phyloP scores from a whole-genome alignment of 192 early-diverging fungal species.

The Rhizoclosmatium sp. region DNA sequence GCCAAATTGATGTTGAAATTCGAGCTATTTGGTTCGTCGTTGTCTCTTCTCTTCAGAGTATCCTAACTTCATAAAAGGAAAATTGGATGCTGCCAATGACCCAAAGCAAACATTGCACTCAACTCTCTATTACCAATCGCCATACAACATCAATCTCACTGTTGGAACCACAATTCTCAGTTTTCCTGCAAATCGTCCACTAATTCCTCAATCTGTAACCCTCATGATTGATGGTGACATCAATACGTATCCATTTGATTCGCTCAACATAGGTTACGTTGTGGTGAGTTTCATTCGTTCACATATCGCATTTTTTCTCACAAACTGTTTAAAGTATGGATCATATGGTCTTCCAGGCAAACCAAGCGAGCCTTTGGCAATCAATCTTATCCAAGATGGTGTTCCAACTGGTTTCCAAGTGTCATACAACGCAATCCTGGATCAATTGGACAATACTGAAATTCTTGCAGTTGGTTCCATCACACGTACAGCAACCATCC shows the following conservation, averaged over 20 bases:
- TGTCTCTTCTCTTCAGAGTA: neutral
- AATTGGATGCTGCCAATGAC: neutral
- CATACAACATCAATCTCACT: neutral
- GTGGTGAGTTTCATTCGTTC: neutral
- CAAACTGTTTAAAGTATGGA: neutral
- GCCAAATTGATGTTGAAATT: neutral
- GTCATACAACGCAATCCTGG: neutral
- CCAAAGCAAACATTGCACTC: neutral
- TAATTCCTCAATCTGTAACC: neutral
- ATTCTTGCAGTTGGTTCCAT: neutral
- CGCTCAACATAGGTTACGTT: neutral
- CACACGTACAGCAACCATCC: neutral
- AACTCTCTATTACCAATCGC: neutral
- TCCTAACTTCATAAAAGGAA: no score
- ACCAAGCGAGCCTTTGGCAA: neutral
- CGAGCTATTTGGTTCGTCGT: neutral
- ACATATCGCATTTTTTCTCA: no score
- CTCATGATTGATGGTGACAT: neutral
- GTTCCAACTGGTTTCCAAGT: conserved; percentile 7
- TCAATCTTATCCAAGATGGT: neutral
- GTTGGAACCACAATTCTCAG: neutral
- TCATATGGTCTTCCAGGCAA: neutral
- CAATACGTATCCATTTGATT: conserved; percentile 10
- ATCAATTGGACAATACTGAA: neutral
- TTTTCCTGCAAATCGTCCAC: neutral